A percentile compares a stretch with the other conserved stretches of the same genome.
Conservation (phyloP, 2,329 filamentous ascomycete species). For the Fusarium torreyae region DNA sequence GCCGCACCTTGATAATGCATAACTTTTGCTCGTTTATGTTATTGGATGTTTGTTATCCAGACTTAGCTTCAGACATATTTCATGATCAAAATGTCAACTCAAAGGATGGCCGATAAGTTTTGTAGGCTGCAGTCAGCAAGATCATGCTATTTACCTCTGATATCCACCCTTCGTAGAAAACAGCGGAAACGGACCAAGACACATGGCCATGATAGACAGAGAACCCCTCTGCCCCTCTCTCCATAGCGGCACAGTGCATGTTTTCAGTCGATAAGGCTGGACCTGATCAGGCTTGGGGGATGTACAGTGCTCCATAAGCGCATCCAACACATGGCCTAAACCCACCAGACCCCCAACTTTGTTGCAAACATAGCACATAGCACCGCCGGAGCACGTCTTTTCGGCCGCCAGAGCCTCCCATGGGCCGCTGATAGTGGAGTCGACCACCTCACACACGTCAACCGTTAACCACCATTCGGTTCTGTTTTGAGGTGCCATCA, state of each 20-base stretch:
- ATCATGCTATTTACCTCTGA: neutral
- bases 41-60: too few relatives aligned
- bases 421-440: constrained; percentile 36
- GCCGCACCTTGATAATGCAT: constrained; percentile 30
- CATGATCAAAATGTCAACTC: neutral
- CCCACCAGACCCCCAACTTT: constrained; percentile 19
- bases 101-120: too few relatives aligned
- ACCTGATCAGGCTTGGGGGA: neutral
- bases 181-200: constrained; percentile 15
- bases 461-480: constrained; percentile 35
- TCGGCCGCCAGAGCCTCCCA: constrained; percentile 26
- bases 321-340: constrained; percentile 16
- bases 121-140: neutral
- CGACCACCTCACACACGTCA: constrained; percentile 45
- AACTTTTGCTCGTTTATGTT: neutral
- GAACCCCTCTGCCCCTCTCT: constrained; percentile 17
- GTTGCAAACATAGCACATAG: constrained; percentile 29
- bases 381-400: constrained; percentile 12
- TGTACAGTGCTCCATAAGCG: constrained; percentile 23
- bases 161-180: constrained; percentile 5
- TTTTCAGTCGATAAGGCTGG: constrained; percentile 36
- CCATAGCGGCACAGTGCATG: constrained; percentile 34
- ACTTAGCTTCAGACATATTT: neutral
- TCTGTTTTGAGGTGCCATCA: constrained; percentile 32
- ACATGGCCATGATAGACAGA: constrained; percentile 4